phyloP scores from a whole-genome alignment of 768 basidiomycete genomes.

The Rhodocollybia butyracea region DNA sequence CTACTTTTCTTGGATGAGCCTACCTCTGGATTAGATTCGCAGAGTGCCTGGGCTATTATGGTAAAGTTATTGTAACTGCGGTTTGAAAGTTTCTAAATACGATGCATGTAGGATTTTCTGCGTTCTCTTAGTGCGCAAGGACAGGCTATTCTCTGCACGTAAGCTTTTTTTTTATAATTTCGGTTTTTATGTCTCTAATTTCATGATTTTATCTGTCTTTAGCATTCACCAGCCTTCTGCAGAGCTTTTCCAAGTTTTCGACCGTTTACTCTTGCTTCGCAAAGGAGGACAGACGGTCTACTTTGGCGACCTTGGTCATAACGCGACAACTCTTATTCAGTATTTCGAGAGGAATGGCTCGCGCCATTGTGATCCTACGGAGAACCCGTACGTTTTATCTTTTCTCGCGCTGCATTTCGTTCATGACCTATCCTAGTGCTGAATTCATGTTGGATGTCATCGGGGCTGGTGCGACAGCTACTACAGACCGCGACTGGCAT shows the following conservation, averaged over 20 bases:
- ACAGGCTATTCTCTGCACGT: constrained; percentile 91
- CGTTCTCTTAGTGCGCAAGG: constrained; percentile 75
- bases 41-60: constrained; percentile 83
- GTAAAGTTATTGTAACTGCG: no score
- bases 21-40: constrained; percentile 78
- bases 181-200: background rate
- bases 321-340: constrained; percentile 58
- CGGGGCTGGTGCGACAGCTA: constrained; percentile 67
- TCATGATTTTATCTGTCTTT: background rate
- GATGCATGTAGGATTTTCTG: no score
- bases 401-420: background rate
- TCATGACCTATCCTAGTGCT: constrained; percentile 31
- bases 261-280: constrained; percentile 70
- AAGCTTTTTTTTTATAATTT: constrained; percentile 25
- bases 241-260: constrained; percentile 81
- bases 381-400: constrained; percentile 62
- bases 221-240: constrained; percentile 69
- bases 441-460: constrained; percentile 71
- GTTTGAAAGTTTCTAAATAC: no score
- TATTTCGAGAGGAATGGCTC: constrained; percentile 78
- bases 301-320: constrained; percentile 67
- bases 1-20: constrained; percentile 89
- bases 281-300: constrained; percentile 78
- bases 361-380: constrained; percentile 54
- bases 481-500: constrained; percentile 52